phyloP scores from a whole-genome alignment of 2,329 filamentous ascomycete genomes.

The Microdochium bolleyi region DNA sequence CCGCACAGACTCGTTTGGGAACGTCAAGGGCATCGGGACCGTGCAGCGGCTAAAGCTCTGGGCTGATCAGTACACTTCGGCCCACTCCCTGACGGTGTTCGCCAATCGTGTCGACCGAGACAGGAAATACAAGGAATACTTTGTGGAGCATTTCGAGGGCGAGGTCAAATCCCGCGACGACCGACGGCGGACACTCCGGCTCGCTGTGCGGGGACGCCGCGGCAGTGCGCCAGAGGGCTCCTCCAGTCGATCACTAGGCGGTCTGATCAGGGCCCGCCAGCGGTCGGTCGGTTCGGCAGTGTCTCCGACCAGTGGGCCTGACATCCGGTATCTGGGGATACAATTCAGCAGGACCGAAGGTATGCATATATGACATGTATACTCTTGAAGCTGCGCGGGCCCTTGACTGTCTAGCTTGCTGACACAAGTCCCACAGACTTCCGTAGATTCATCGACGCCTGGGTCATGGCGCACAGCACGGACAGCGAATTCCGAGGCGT shows the following conservation, averaged over 20 bases:
- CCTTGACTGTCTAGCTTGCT: background rate
- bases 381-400: slow-evolving; percentile 2
- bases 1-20: slow-evolving; percentile 41
- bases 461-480: slow-evolving; percentile 35
- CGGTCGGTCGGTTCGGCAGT: slow-evolving; percentile 2
- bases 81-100: slow-evolving; percentile 38
- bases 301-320: slow-evolving; percentile 17
- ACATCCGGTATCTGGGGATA: slow-evolving; percentile 40
- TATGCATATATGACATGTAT: too few species aligned
- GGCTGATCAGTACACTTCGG: slow-evolving; percentile 38
- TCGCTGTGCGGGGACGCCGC: slow-evolving; percentile 31
- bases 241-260: slow-evolving; percentile 7
- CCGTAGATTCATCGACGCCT: slow-evolving; percentile 35
- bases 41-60: slow-evolving; percentile 45
- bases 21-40: slow-evolving; percentile 39
- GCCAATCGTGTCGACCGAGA: slow-evolving; percentile 38
- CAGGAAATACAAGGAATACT: slow-evolving; percentile 36
- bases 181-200: slow-evolving; percentile 32
- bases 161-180: slow-evolving; percentile 38
- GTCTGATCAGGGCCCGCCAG: background rate
- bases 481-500: slow-evolving; percentile 38
- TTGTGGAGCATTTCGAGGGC: slow-evolving; percentile 36
- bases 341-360: slow-evolving; percentile 40
- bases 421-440: slow-evolving; percentile 25
- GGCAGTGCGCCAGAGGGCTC: slow-evolving; percentile 29